Evolutionary conservation across 2,329 filamentous ascomycete genomes (phyloP).

Genomic region (Herpotrichia juniperi): DNA sequence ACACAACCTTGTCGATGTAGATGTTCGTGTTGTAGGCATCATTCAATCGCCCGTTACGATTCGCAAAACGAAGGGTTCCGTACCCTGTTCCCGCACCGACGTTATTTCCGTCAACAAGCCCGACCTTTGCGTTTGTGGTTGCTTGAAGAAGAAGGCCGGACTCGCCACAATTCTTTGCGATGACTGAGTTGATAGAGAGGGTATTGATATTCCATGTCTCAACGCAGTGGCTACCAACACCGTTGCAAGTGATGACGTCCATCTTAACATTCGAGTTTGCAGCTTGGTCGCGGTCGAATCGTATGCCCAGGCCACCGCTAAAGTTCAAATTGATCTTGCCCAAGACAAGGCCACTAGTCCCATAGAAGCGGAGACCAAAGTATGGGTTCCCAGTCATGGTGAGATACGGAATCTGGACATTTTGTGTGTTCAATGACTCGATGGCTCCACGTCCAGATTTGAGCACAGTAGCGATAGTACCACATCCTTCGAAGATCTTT

Average conservation of each 20-base stretch:
- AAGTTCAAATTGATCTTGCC: conserved; percentile 63
- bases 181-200: conserved; percentile 58
- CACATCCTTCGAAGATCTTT: conserved; percentile 65
- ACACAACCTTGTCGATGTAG: conserved; percentile 59
- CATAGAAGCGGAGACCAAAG: conserved; percentile 63
- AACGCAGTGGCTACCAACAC: conserved; percentile 62
- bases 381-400: conserved; percentile 64
- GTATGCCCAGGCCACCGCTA: conserved; percentile 60
- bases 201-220: conserved; percentile 67
- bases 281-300: conserved; percentile 62
- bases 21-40: conserved; percentile 61
- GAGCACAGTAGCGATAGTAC: conserved; percentile 58
- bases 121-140: conserved; percentile 59
- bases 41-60: conserved; percentile 60
- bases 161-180: conserved; percentile 61
- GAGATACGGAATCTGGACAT: conserved; percentile 62
- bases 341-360: conserved; percentile 55
- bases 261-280: conserved; percentile 62
- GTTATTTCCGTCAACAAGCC: conserved; percentile 63
- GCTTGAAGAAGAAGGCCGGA: conserved; percentile 63
- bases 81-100: conserved; percentile 61
- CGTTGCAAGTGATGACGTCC: conserved; percentile 58
- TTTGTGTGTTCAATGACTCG: conserved; percentile 55
- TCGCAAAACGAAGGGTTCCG: conserved; percentile 63
- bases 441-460: conserved; percentile 59